Base-by-base conservation (phyloP, 2,329 filamentous ascomycete genomes). In the Chalaropsis thielavioides region DNA sequence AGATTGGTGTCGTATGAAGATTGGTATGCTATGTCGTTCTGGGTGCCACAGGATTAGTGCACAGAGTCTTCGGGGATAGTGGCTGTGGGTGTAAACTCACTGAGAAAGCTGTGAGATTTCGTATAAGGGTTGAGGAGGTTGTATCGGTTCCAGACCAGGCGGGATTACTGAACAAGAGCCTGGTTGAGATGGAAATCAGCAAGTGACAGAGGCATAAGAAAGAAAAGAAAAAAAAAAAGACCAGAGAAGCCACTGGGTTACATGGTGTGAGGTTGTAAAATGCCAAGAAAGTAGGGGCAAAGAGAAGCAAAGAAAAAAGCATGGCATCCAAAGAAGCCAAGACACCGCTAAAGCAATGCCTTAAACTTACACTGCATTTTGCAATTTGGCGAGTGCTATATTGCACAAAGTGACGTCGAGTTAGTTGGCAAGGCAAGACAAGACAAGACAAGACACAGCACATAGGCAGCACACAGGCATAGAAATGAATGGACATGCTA, bases 121-220 rank as follows among this genome's bases (percentile, higher is more conserved):
- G 75, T 68, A 83, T 77, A 67, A 83, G 76, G 64, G 80, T 82
- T 68, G 77, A 80, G 49, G 81, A 77, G 64, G 80, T 73, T 24
- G 78, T 78, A 68, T 75, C 75, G 64, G 76, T 76, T 69, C 79
- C 79, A 63, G 74, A 75, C 77, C 79, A 83, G 64, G 77, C 77
- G 38, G 82, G 82, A 72, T 83, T 83, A 74, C 79, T 84, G 73
- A 84, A 82, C 67, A 84, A 76, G 72, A 83, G 78, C 74, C 82
- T 83, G 69, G 51, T 19, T 59, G 17, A 35, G 51, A 64, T 11
- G 56, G 66, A 35, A 67, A 67, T 38, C 68, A 59, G 24, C 60
- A 62, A 22, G 22, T 61, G 19, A 54, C 19, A 17, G 22, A 51
- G 13, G 13, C 51, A 7, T 17, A 64, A 46, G 59, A 62, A 40